Conservation (phyloP, 306 rosid species). For the Citrullus colocynthis region DNA sequence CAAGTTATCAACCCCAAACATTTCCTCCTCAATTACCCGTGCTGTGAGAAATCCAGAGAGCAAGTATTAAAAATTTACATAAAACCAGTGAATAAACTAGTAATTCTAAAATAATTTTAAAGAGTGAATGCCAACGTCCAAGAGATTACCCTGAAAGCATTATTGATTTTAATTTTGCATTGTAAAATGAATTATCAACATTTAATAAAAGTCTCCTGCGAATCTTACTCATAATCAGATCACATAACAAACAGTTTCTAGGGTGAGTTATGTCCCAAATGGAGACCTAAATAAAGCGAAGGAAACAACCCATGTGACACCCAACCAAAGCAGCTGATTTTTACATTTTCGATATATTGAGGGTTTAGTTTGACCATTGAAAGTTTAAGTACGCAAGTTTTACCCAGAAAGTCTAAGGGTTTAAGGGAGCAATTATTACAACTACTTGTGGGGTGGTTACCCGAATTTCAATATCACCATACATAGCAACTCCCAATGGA, state of each 20-base stretch:
- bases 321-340: too few relatives aligned
- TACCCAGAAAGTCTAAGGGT: too few relatives aligned
- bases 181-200: not conserved
- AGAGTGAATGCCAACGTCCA: not conserved
- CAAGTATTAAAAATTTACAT: constrained; percentile 6
- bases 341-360: too few relatives aligned
- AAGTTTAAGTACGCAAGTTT: too few relatives aligned
- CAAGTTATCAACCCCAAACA: constrained; percentile 89
- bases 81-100: constrained; percentile 10
- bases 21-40: constrained; percentile 89
- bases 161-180: not conserved
- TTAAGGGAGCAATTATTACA: too few relatives aligned
- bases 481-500: not conserved
- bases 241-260: too few relatives aligned
- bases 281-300: too few relatives aligned
- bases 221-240: too few relatives aligned
- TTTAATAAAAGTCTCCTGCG: not conserved
- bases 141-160: not conserved
- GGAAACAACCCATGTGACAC: too few relatives aligned
- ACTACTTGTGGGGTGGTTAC: not conserved
- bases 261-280: too few relatives aligned
- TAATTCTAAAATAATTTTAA: not conserved
- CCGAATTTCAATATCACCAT: not conserved
- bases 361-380: too few relatives aligned
- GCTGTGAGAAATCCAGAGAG: constrained; percentile 25